Percentiles rank a stretch among this genome's conserved stretches.
phyloP scores from a whole-genome alignment of 2,329 filamentous ascomycete genomes.

The Lojkania enalia region DNA sequence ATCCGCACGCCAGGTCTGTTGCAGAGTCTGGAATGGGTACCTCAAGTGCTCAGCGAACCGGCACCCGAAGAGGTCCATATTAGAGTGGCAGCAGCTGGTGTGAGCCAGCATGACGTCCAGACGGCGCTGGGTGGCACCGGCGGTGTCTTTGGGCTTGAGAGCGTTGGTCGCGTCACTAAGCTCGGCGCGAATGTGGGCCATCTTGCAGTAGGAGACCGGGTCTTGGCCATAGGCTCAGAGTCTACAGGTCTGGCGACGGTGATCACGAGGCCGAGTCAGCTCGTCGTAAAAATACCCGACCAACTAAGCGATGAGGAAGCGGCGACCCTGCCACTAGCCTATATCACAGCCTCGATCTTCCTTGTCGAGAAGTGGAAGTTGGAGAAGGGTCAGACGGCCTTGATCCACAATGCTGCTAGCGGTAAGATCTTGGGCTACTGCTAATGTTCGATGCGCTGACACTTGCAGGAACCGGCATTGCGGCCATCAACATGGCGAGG shows the following conservation, averaged over 20 bases:
- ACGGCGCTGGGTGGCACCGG: background rate
- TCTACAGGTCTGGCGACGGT: conserved; percentile 9
- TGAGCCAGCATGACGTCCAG: conserved; percentile 33
- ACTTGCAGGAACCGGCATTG: background rate
- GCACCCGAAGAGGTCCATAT: conserved; percentile 15
- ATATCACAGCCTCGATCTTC: conserved; percentile 25
- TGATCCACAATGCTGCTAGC: conserved; percentile 29
- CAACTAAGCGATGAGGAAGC: conserved; percentile 29
- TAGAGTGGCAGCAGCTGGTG: conserved; percentile 15
- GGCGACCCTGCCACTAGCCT: conserved; percentile 28
- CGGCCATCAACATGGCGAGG: conserved; percentile 7
- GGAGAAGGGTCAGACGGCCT: conserved; percentile 27
- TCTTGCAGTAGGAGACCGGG: conserved; percentile 23
- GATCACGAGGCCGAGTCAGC: background rate
- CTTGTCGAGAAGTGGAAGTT: conserved; percentile 25
- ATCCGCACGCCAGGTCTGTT: background rate
- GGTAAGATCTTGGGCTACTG: conserved; percentile 19
- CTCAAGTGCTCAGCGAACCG: background rate
- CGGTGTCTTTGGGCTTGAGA: conserved; percentile 15
- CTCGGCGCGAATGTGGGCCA: conserved; percentile 15
- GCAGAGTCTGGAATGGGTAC: background rate
- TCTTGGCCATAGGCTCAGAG: conserved; percentile 3
- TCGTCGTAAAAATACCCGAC: conserved; percentile 28
- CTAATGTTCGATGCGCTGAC: background rate
- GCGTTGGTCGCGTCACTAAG: conserved; percentile 16